A percentile compares a stretch with the other conserved stretches of the same genome.
phyloP scores from a whole-genome alignment of 352 stramenopile genomes.

The Peronosclerospora sorghi region DNA sequence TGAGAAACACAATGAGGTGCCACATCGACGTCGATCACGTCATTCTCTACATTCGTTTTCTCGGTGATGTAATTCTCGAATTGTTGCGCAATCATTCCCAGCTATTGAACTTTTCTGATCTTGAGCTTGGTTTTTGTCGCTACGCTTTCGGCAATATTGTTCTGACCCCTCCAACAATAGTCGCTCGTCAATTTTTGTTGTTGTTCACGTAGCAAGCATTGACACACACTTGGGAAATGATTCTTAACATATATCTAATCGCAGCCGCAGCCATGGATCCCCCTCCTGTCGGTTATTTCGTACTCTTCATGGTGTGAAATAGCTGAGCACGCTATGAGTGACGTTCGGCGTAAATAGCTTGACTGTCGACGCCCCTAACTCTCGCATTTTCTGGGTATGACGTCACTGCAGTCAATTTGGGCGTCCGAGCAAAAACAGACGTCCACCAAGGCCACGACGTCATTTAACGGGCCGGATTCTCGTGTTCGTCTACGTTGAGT shows the following conservation, averaged over 20 bases:
- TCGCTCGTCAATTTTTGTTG: constrained; percentile 48
- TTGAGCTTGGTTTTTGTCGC: constrained; percentile 3
- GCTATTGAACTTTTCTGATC: constrained; percentile 15
- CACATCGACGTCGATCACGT: too few species aligned
- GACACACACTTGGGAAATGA: constrained; percentile 76
- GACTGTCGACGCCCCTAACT: constrained; percentile 55
- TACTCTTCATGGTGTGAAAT: constrained; percentile 56
- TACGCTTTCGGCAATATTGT: constrained; percentile 1
- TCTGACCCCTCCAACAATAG: constrained; percentile 60
- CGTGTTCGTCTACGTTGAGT: constrained; percentile 10
- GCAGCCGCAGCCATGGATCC: constrained; percentile 20
- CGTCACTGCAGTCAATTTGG: constrained; percentile 73
- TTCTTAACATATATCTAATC: constrained; percentile 34
- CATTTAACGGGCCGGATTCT: constrained; percentile 17
- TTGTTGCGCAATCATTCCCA: constrained; percentile 7
- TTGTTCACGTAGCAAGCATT: constrained; percentile 73
- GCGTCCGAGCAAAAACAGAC: constrained; percentile 51
- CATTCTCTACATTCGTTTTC: too few species aligned
- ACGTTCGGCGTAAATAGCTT: constrained; percentile 57
- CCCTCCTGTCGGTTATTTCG: constrained; percentile 41
- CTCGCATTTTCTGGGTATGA: constrained; percentile 51
- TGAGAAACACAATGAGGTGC: too few species aligned
- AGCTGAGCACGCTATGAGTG: constrained; percentile 70
- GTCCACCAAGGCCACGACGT: constrained; percentile 65
- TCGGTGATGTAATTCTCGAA: too few species aligned